A percentile compares a stretch with the other conserved stretches of the same genome.
Evolutionary conservation across 1,139 yeast species (phyloP).

Genomic region (Pichia sp.): DNA sequence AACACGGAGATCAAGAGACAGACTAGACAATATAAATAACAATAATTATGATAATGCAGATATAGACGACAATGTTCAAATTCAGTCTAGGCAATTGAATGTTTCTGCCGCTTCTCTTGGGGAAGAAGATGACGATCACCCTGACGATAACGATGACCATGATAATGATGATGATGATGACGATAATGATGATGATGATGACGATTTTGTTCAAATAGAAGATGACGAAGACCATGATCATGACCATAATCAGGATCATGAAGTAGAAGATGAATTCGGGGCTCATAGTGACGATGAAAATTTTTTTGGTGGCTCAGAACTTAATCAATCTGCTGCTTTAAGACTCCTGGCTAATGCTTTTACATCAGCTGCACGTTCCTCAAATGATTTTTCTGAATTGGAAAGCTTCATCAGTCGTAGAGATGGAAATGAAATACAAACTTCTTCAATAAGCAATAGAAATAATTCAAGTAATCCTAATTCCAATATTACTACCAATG

Average conservation of each 20-base stretch:
- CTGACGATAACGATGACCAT: conserved; percentile 3
- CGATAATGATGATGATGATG: not conserved
- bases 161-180: not conserved
- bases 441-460: not conserved
- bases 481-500: too few relatives aligned
- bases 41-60: conserved; percentile 20
- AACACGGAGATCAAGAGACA: conserved; percentile 17
- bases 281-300: not conserved
- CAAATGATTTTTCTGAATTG: not conserved
- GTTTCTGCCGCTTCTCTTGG: not conserved
- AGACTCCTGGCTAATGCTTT: conserved; percentile 15
- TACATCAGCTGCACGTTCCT: not conserved
- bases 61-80: conserved; percentile 16
- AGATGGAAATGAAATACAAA: not conserved
- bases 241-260: not conserved
- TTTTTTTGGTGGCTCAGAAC: not conserved
- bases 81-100: conserved; percentile 4
- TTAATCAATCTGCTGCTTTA: conserved; percentile 5
- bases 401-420: conserved; percentile 1
- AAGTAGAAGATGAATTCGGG: not conserved
- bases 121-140: conserved; percentile 12
- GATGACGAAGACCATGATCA: conserved; percentile 11
- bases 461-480: not conserved
- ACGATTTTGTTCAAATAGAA: too few relatives aligned
- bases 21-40: conserved; percentile 12